Conservation (phyloP, 1,284 basidiomycete species). For the Melampsora larici-populina region DNA sequence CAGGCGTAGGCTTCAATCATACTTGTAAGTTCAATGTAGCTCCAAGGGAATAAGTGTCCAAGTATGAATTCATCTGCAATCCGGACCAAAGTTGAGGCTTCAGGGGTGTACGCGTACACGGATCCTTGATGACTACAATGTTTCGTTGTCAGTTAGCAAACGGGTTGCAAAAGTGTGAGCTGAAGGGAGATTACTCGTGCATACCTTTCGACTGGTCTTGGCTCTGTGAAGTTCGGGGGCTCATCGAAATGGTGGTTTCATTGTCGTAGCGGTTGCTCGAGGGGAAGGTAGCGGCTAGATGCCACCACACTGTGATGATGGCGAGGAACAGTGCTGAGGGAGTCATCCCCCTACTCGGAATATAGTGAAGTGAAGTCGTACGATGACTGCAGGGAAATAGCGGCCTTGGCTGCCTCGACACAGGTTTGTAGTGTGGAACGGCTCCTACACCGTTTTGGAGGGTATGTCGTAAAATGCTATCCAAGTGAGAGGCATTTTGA, state of each 20-base stretch:
- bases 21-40: slow-evolving; percentile 25
- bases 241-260: neutral
- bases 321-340: too few relatives aligned
- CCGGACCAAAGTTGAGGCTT: slow-evolving; percentile 18
- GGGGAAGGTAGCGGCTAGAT: too few relatives aligned
- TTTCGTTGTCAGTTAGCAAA: neutral
- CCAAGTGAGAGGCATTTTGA: too few relatives aligned
- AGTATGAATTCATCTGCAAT: slow-evolving; percentile 32
- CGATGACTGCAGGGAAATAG: too few relatives aligned
- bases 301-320: too few relatives aligned
- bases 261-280: neutral
- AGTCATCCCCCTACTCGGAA: too few relatives aligned
- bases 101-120: slow-evolving; percentile 23
- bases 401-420: too few relatives aligned
- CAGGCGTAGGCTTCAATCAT: neutral
- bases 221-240: neutral
- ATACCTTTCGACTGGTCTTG: neutral
- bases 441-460: too few relatives aligned
- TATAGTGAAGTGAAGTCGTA: too few relatives aligned
- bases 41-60: slow-evolving; percentile 34
- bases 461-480: too few relatives aligned
- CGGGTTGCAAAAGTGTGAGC: neutral
- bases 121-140: slow-evolving; percentile 11
- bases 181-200: neutral
- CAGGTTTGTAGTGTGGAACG: too few relatives aligned